A percentile compares a stretch with the other conserved stretches of the same genome.
phyloP scores from a whole-genome alignment of 2,329 filamentous ascomycete species.

The Pseudogymnoascus destructans region DNA sequence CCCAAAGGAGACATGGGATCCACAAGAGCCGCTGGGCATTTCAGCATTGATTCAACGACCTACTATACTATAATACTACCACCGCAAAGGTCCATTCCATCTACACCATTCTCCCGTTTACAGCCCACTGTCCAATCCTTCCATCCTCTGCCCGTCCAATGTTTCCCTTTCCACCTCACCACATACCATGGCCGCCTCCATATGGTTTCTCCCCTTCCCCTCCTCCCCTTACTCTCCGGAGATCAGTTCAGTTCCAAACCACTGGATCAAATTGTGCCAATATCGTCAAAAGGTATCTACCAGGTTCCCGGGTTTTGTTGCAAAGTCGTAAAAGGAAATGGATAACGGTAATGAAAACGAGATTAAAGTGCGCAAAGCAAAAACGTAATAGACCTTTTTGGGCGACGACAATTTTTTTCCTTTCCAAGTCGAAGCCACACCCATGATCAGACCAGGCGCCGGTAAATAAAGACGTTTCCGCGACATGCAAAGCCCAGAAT shows the following conservation, averaged over 20 bases:
- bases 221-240: conserved; percentile 15
- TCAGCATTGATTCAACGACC: conserved; percentile 9
- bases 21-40: conserved; percentile 3
- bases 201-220: conserved; percentile 16
- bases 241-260: conserved; percentile 18
- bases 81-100: conserved; percentile 20
- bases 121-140: conserved; percentile 17
- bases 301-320: conserved; percentile 18
- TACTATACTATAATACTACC: conserved; percentile 19
- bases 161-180: conserved; percentile 22
- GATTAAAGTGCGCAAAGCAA: background rate
- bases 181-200: conserved; percentile 20
- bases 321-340: conserved; percentile 24
- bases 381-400: conserved; percentile 7
- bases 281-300: conserved; percentile 24
- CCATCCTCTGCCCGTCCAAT: conserved; percentile 22
- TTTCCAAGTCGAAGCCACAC: conserved; percentile 17
- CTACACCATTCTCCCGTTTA: conserved; percentile 17
- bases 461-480: conserved; percentile 21
- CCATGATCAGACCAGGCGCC: conserved; percentile 25
- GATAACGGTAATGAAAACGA: conserved; percentile 21
- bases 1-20: background rate
- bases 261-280: conserved; percentile 22
- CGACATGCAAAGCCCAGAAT: conserved; percentile 14
- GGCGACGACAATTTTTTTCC: background rate